A percentile compares a stretch with the other conserved stretches of the same genome.
Conservation (phyloP, 1,139 yeast genomes). For the Sugiyamaella sp. region DNA sequence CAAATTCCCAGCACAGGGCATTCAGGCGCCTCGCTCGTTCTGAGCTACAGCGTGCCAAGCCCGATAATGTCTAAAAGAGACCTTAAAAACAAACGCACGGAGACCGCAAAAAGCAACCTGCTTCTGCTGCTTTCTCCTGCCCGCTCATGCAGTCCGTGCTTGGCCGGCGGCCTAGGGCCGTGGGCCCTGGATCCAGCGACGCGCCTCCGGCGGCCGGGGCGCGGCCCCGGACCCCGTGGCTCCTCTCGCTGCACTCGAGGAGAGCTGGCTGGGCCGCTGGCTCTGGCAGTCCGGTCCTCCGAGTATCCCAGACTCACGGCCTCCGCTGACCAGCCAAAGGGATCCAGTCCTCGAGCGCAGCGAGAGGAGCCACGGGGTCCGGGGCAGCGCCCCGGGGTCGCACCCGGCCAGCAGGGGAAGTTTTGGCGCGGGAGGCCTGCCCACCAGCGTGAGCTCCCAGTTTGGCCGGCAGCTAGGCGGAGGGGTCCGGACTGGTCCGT, state of each 20-base stretch:
- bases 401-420: not conserved
- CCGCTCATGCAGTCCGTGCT: not conserved
- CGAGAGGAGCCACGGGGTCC: not conserved
- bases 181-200: too few species aligned
- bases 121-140: not conserved
- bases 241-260: slow-evolving; percentile 11
- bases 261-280: not conserved
- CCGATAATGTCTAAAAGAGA: not conserved
- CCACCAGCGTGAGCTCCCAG: not conserved
- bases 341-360: not conserved
- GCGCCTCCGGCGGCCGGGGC: slow-evolving; percentile 9
- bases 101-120: not conserved
- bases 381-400: not conserved
- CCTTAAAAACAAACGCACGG: not conserved
- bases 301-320: too few species aligned
- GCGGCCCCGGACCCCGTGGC: slow-evolving; percentile 4
- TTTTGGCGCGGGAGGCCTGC: not conserved
- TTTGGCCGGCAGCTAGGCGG: not conserved
- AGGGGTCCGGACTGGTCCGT: not conserved
- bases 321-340: too few species aligned
- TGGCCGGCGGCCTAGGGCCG: not conserved
- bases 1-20: not conserved
- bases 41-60: not conserved
- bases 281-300: too few species aligned
- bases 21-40: too few species aligned